Evolutionary conservation across 2,329 filamentous ascomycete genomes (phyloP), one percentile per base, ranked within the genome.

Genomic region (Alternaria sp.): DNA sequence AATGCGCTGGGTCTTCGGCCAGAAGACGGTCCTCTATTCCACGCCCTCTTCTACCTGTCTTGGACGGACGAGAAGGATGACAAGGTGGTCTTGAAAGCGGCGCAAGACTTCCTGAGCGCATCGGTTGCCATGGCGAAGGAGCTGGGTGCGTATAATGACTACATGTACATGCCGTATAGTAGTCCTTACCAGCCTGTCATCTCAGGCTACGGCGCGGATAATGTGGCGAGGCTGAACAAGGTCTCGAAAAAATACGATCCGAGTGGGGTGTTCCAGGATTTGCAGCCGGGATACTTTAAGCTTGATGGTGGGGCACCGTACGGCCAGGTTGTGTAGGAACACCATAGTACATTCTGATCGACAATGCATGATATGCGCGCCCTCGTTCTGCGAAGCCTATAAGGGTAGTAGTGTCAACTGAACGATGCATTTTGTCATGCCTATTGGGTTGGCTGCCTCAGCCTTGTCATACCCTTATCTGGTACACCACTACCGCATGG

Each of bases 161-260:
- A 77, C 61, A 64, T 82, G 44, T 84, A 84, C 69, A 80, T 84
- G 78, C 83, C 84, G 63, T 84, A 85, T 59, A 82, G 81, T 20
- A 78, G 75, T 56, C 72, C 76, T 63, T 80, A 75, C 58, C 81
- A 84, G 65, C 75, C 80, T 60, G 77, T 81, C 2, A 67, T 84
- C 26, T 64, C 67, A 10, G 75, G 79, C 15, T 84, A 84, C 64
- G 82, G 82, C 1, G 47, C 65, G n/a, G 65, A 62, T 6, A 84
- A 81, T 51, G 55, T 72, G 43, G 60, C 67, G 23, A 71, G 64
- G 25, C 50, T 68, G 41, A 61, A 59, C 4, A n/a, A 46, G 12
- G 51, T 67, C 1, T 51, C 61, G 25, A 55, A 45, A 18, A 62
- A 66, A 26, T 65, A 64, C 20, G 67, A 71, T 51, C 69, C 63